Evolutionary conservation across 2,329 filamentous ascomycete genomes (phyloP).

Genomic region (Calonectria leucothoes): DNA sequence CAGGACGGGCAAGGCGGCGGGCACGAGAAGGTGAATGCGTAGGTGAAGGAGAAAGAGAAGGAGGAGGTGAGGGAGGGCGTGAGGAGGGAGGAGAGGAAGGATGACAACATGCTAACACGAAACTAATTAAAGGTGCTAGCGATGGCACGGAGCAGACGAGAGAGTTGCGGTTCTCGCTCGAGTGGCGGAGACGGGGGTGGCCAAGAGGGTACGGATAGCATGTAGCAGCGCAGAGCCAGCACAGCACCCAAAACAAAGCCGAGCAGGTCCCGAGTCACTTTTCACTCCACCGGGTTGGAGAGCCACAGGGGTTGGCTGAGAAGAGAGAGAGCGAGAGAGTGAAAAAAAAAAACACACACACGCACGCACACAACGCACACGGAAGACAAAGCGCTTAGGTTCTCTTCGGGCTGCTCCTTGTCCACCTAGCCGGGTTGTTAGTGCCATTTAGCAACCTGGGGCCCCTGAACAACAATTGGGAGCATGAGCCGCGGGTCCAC

Average conservation of each 20-base stretch:
- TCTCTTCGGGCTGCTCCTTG: conserved; percentile 4
- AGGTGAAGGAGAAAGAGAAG: conserved; percentile 29
- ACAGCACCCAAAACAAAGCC: conserved; percentile 20
- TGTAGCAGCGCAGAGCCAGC: conserved; percentile 18
- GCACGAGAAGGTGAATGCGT: conserved; percentile 20
- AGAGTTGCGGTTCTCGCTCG: conserved; percentile 35
- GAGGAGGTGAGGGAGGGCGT: conserved; percentile 31
- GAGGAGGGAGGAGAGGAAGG: conserved; percentile 17
- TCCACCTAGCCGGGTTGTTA: not conserved
- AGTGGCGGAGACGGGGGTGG: conserved; percentile 37
- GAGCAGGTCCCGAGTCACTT: conserved; percentile 5
- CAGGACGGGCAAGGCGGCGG: not conserved
- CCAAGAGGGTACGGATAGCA: conserved; percentile 5
- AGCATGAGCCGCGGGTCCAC: conserved; percentile 6
- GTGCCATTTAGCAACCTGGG: conserved; percentile 1
- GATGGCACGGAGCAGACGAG: conserved; percentile 7
- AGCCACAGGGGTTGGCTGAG: conserved; percentile 4
- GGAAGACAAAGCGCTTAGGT: not conserved
- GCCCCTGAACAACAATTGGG: conserved; percentile 4
- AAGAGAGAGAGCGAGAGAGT: too few relatives aligned
- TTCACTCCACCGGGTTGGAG: conserved; percentile 4
- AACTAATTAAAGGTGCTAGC: conserved; percentile 12
- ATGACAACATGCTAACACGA: conserved; percentile 18
- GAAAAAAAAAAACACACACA: not conserved
- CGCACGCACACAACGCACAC: too few relatives aligned